Evolutionary conservation across 306 rosid species (phyloP), one percentile per base, ranked within the genome.

Genomic region (Begonia fuchsioides): DNA sequence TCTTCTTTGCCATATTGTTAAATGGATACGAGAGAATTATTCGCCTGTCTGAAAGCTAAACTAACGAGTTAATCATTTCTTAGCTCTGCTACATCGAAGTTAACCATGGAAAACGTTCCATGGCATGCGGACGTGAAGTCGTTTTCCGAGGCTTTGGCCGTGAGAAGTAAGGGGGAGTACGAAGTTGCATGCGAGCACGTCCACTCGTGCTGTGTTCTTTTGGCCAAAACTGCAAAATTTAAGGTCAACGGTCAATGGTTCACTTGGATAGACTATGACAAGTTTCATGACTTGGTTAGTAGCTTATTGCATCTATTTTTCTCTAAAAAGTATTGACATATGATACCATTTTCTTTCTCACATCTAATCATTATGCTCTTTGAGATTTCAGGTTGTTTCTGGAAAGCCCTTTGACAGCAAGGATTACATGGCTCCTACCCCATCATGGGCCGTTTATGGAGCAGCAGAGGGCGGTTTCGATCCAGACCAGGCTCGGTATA

Each of bases 41-140:
- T 56, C 12, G 38, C 4, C 41, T 54, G 59, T 48, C 43, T 61
- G 41, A 39, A 40, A 48, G 52, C 59, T 58, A 8, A 26, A 26
- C 35, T 59, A 73, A 63, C 43, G 11, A 52, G 17, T 39, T 32
- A 57, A 57, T 51, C 56, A 45, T 62, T 39, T 69, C 38, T 35
- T 83, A 90, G 98, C 61, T 74, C 95, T 15, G 77, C 80, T 60
- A 81, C 95, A 38, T 90, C 98, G 65, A 90, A 90, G 69, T 58
- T 90, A 74, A 90, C 95, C 8, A 90, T 90, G 98, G 95, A 90
- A 72, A 90, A 90, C 72, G 98, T 90, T 61, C 98, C 98, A 12
- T 90, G 95, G 95, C 98, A 90, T 60, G 3, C 98, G n/a, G 98
- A 90, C 49, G 98, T 90, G 39, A 79, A 79, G 68, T 67, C 83